Base-by-base conservation (phyloP, 495 filamentous ascomycete genomes). In the Lophiotrema nucula region DNA sequence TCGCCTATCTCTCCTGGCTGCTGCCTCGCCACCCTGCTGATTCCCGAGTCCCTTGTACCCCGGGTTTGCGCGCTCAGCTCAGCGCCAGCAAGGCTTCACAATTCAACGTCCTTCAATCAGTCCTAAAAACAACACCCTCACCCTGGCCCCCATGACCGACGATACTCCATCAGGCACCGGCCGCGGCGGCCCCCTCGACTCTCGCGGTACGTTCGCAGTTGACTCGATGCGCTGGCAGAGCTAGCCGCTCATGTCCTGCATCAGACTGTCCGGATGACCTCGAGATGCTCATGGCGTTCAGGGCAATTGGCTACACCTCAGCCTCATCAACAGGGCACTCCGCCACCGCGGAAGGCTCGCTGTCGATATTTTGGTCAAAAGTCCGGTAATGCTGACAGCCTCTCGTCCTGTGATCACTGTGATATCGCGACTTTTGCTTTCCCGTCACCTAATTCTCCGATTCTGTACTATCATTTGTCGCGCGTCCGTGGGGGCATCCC, bases 291-390 rank as follows among this genome's bases (percentile, higher is more conserved):
- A 47, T 23, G 24, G 24, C 28, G 31, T 21, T 55, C 58, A 58
- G 53, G 46, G 43, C 50, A 58, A 37, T 55, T 59, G 57, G 33
- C 57, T 35, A 43, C 61, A 44, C 53, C 57, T 65, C 61, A 64
- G 53, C 56, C 57, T 65, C 57, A 59, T 49, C 33, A 24, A 25
- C 65, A 62, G 37, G 53, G 49, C 45, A 24, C 58, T 61, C 48
- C 57, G 53, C 61, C 60, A 58, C 60, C 47, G 55, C 51, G 53
- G 47, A 55, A 38, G 31, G 50, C 49, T 48, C 39, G 67, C 41
- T 71, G 69, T 59, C 65, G 64, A 27, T 70, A 58, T 67, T 68
- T 61, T 52, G 54, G 52, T 21, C 58, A 59, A 31, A 61, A 60
- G 52, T 62, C 57, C 41, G 70, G 69, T 71, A 72, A 56, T 60